Evolutionary conservation across 2,329 filamentous ascomycete species (phyloP), one percentile per base, ranked within the genome.

Genomic region (Zymoseptoria ardabiliae): DNA sequence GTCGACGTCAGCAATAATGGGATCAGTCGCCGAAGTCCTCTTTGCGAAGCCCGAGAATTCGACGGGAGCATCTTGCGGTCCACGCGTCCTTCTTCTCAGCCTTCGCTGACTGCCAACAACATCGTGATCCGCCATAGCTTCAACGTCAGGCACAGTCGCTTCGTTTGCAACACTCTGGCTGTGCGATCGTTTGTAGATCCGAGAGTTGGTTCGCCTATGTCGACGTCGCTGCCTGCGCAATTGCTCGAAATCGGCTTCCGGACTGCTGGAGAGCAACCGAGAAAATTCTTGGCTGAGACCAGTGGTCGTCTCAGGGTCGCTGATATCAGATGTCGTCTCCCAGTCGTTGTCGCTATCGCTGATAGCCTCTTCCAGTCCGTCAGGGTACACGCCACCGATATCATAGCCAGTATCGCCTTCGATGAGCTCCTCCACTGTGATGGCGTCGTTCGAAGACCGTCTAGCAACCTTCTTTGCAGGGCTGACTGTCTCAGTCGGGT

Each of bases 81-180:
- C 75, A 21, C 73, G 68, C 17, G 76, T 71, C 19, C 76, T 71
- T 56, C 77, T 72, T 59, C 77, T 71, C 45, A 79, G 70, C 53
- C 78, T 73, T 28, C 77, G 74, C 56, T 74, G 72, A 25, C 65
- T 72, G 7, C 67, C 66, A 48, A 73, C 71, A 49, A 74, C 65
- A 56, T 77, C 75, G 23, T 73, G 69, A 57, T 70, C 69, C 57
- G 75, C 74, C 23, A 75, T 67, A 17, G 71, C 72, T 21, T 77
- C 76, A 49, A 72, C 68, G 57, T 78, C 75, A 21, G 74, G 74
- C 54, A 73, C 72, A 62, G 74, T 76, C 56, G 73, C 73, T 55
- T 78, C 75, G 55, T 75, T 76, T 64, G 75, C 75, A 25, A 78
- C 69, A 57, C 74, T 79, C 66, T 78, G 73, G 61, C 75, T 77